Evolutionary conservation across 139 green algal genomes (phyloP).

Genomic region (Chlorella sp.): DNA sequence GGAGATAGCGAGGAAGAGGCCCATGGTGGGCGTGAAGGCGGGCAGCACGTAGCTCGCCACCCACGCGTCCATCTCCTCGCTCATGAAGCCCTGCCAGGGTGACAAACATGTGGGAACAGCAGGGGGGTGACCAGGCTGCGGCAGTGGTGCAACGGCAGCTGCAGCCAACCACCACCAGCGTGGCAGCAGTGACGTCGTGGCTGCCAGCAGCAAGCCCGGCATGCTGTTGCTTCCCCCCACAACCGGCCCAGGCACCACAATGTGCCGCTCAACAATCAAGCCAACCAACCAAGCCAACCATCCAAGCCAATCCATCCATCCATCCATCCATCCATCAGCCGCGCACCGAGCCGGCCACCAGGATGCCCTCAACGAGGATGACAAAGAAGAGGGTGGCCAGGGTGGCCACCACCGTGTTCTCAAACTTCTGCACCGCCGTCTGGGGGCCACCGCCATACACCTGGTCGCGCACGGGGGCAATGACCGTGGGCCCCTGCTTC

Average conservation of each 20-base stretch:
- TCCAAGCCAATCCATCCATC: neutral
- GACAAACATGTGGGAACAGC: no score
- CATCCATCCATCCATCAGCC: neutral
- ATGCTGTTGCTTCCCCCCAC: no score
- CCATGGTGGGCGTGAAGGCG: slow-evolving; percentile 64
- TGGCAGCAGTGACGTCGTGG: no score
- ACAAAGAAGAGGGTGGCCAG: slow-evolving; percentile 51
- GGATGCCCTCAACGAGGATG: slow-evolving; percentile 59
- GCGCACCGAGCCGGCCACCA: slow-evolving; percentile 49
- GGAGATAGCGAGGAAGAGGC: slow-evolving; percentile 57
- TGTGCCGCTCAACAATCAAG: neutral
- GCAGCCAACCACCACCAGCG: no score
- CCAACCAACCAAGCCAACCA: neutral
- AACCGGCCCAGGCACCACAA: no score
- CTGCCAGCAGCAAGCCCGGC: no score
- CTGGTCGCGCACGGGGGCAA: slow-evolving; percentile 30
- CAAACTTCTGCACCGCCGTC: slow-evolving; percentile 24
- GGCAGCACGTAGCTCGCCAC: slow-evolving; percentile 54
- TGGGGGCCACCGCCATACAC: slow-evolving; percentile 48
- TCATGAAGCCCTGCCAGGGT: slow-evolving; percentile 64
- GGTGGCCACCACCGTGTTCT: slow-evolving; percentile 31
- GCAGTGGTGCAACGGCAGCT: no score
- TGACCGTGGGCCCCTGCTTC: slow-evolving; percentile 14
- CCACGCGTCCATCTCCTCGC: slow-evolving; percentile 59
- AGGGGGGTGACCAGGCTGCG: neutral